Evolutionary conservation across 768 basidiomycete species (phyloP), one percentile per base, ranked within the genome.

Genomic region (Nevesoporus exiguus): DNA sequence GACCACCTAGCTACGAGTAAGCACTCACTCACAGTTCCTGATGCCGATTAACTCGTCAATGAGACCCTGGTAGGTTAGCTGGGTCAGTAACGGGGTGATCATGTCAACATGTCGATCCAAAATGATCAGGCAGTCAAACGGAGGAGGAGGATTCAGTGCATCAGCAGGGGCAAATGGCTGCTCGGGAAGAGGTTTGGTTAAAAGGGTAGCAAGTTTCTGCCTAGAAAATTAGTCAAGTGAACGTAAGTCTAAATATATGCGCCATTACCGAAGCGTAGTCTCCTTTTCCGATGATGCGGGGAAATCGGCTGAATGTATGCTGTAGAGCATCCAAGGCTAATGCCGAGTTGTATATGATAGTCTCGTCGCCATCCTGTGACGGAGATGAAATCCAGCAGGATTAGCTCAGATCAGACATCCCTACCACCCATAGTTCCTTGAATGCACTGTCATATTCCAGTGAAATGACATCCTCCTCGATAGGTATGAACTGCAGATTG

Each of bases 1-100:
- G 21, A 19, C 2, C 42, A 11, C 36, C 19, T 11, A 5, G 13
- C 19, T 30, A 27, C 6, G 17, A 25, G 22, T 15, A 47, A 3
- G n/a, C n/a, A 46, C 24, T 25, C 10, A 71, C 86, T 55, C 62
- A 93, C 95, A 88, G 64, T 97, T 93, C 69, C 82, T 88, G 57
- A 99, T 86, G 0, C 92, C 90, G 44, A 97, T 77, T 33, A 93
- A 73, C 69, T 99, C 97, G 65, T 98, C 97, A 31, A 98, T 78
- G 45, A 99, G 84, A 19, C 97, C 97, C 67, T 98, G 89, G 61
- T 98, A 98, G 0, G 97, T 99, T 52, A 98, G 76, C 64, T 98
- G 95, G 3, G 97, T 98, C 43, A 96, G 81, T 47, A 98, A 76
- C 1, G 97, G 93, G 0, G 97, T 97, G 55, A 98, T 85, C 89